A percentile compares a stretch with the other conserved stretches of the same genome.
These are phyloP conservation scores for Euclidium syriacum DNA, from an alignment of 345 rosid genomes.

Conservation along the genomic window DNA sequence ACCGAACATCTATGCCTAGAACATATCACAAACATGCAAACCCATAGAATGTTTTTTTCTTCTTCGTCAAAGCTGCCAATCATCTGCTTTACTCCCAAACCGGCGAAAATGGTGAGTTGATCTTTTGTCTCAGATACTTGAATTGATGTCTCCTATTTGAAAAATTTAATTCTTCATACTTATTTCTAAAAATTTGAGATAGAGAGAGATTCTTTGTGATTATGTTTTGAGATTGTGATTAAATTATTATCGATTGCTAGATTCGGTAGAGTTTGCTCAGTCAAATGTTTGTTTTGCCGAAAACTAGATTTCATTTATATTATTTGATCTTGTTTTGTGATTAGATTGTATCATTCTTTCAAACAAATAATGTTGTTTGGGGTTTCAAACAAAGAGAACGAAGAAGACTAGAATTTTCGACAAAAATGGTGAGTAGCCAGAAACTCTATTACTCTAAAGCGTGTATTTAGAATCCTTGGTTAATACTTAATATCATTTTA, in stretches of 20 bases:
- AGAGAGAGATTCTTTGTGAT: neutral
- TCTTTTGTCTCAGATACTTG: neutral
- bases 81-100: neutral
- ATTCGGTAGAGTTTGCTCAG: neutral
- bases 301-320: neutral
- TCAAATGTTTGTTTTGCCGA: neutral
- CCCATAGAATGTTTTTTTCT: neutral
- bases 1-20: too few relatives aligned
- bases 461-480: neutral
- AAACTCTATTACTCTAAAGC: neutral
- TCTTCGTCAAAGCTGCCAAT: neutral
- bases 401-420: slow-evolving; percentile 70
- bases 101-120: slow-evolving; percentile 15
- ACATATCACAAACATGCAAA: neutral
- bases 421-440: slow-evolving; percentile 36
- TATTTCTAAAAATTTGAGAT: neutral
- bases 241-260: neutral
- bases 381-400: slow-evolving; percentile 53
- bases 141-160: neutral
- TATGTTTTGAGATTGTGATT: neutral
- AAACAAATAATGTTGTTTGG: neutral
- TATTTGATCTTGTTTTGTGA: neutral
- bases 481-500: neutral
- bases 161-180: neutral
- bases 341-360: neutral